A percentile compares a stretch with the other conserved stretches of the same genome.
These are phyloP conservation scores for Thielaviopsis musarum DNA, from an alignment of 2,329 filamentous ascomycete genomes.

Conservation along the genomic window DNA sequence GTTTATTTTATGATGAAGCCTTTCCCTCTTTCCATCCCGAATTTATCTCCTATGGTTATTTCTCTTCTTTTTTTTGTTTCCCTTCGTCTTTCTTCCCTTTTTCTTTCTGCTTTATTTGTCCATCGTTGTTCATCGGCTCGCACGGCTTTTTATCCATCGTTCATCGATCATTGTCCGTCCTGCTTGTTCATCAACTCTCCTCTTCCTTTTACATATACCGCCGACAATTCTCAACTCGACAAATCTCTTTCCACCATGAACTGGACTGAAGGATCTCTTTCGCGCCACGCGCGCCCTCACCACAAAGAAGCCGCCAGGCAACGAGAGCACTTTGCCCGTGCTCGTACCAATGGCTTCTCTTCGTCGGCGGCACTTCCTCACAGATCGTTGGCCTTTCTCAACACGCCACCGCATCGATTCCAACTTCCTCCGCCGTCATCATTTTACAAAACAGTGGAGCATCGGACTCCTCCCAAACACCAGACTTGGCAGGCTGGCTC, in stretches of 20 bases:
- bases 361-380: background rate
- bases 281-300: conserved; percentile 21
- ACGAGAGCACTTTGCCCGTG: conserved; percentile 22
- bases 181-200: background rate
- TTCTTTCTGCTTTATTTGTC: too few species aligned
- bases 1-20: too few species aligned
- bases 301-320: conserved; percentile 21
- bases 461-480: background rate
- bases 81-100: too few species aligned
- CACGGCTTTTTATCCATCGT: too few species aligned
- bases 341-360: background rate
- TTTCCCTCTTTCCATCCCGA: too few species aligned
- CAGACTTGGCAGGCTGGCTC: background rate
- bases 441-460: too few species aligned
- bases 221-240: background rate
- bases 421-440: background rate
- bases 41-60: too few species aligned
- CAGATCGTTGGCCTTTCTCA: conserved; percentile 4
- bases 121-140: too few species aligned
- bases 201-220: background rate
- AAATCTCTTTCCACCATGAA: conserved; percentile 20
- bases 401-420: background rate
- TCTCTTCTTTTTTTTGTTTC: too few species aligned
- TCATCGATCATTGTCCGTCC: too few species aligned
- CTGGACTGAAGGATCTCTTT: conserved; percentile 24